Conservation (phyloP, 2,329 filamentous ascomycete genomes). For the Monilinia laxa region DNA sequence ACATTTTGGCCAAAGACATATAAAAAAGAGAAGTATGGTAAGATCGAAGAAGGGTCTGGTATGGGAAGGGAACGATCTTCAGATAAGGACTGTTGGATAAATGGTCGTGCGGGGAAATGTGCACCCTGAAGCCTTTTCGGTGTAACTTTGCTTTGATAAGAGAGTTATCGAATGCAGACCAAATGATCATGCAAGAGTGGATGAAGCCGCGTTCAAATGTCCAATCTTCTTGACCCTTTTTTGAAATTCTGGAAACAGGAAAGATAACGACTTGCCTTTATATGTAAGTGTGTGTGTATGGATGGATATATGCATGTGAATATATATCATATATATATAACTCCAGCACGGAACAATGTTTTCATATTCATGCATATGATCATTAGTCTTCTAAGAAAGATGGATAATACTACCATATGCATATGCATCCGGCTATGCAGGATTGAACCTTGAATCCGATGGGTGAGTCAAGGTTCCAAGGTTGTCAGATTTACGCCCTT, state of each 20-base stretch:
- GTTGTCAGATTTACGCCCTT: conserved; percentile 16
- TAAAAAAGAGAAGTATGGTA: conserved; percentile 15
- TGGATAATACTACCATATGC: no score
- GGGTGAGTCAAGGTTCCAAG: no score
- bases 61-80: not conserved
- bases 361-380: no score
- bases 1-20: conserved; percentile 28
- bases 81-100: conserved; percentile 18
- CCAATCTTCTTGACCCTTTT: not conserved
- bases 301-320: not conserved
- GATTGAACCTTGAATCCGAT: not conserved
- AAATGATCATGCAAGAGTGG: not conserved
- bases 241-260: not conserved
- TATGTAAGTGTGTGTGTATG: not conserved
- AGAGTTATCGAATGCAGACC: not conserved
- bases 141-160: conserved; percentile 17
- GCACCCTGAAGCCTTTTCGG: conserved; percentile 3
- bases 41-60: conserved; percentile 11
- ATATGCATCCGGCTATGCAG: no score
- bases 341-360: not conserved
- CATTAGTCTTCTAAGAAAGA: not conserved
- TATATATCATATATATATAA: no score
- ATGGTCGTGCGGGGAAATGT: conserved; percentile 21
- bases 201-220: not conserved
- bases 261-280: conserved; percentile 3